Evolutionary conservation across 176 grass and related monocot species (phyloP).

Genomic region (Chrysopogon serrulatus): DNA sequence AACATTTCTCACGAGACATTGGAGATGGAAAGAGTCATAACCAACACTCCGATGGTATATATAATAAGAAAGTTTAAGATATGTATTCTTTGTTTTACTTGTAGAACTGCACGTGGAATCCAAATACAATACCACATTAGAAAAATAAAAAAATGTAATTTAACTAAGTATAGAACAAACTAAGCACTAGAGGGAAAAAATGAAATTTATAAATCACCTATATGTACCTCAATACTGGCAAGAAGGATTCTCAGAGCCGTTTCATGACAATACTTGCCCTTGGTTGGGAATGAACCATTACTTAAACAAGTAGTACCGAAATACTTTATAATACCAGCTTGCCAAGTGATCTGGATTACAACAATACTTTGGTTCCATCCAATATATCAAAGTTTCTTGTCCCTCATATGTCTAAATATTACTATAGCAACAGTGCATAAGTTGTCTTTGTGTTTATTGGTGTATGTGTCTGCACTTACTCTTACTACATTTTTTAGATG

Average conservation of each 20-base stretch:
- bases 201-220: background rate
- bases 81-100: constrained; percentile 81
- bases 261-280: constrained; percentile 93
- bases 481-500: no score
- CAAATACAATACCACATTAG: constrained; percentile 1
- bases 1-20: constrained; percentile 64
- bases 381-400: no score
- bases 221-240: constrained; percentile 83
- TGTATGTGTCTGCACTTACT: no score
- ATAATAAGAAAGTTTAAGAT: constrained; percentile 94
- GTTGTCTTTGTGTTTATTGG: no score
- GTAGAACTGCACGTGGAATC: constrained; percentile 63
- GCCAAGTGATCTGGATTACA: no score
- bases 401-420: no score
- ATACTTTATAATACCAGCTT: no score
- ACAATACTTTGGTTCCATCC: no score
- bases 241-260: constrained; percentile 98
- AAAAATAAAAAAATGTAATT: constrained; percentile 17
- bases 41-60: constrained; percentile 79
- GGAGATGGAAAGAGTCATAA: constrained; percentile 96
- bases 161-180: background rate
- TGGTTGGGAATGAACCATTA: constrained; percentile 76
- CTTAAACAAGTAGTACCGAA: background rate
- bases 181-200: constrained; percentile 1
- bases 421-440: no score